Evolutionary conservation across 129 eudicot genomes (phyloP), one percentile per base, ranked within the genome.

Genomic region (Glebionis coronaria): DNA sequence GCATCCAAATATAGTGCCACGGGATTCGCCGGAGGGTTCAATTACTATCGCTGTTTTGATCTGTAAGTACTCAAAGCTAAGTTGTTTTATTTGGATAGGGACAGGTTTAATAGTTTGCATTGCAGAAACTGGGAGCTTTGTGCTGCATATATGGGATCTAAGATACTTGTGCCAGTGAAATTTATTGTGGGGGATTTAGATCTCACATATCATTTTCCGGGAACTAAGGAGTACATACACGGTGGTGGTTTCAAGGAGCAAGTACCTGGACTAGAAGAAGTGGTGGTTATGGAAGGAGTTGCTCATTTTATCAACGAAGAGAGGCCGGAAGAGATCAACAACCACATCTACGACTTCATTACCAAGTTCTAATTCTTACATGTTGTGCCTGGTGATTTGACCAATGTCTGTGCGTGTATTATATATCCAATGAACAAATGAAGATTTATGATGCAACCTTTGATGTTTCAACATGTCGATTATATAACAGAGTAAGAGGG

Each of bases 211-310:
- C 78, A 76, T 23, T 67, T 82, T 53, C 88, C 81, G 0, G 97
- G 95, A 16, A 80, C 62, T 23, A 86, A 86, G n/a, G 84, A 86
- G 21, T 90, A 74, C 53, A 82, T 90, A 50, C 81, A 84, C 27
- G 65, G 73, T 0, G 83, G 83, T 54, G 87, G 87, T 3, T 81
- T 90, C 74, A 79, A 80, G 66, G 50, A 62, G 35, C 31, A 29
- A 16, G 97, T 90, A 29, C 97, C 85, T 0, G 76, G 68, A 55
- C 49, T 90, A 47, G 81, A 90, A 66, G 82, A 90, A 56, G 58
- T 90, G 16, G 95, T 90, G 23, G 77, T 90, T 9, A 82, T 90
- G 95, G 91, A 90, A 80, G 97, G 88, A n/a, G 90, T 79, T 21
- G 95, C 74, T 50, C 97, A 90, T 75, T 90, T 90, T 64, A 56